A percentile compares a stretch with the other conserved stretches of the same genome.
phyloP scores from a whole-genome alignment of 164 flowering plant genomes.

The Magnolia officinalis region DNA sequence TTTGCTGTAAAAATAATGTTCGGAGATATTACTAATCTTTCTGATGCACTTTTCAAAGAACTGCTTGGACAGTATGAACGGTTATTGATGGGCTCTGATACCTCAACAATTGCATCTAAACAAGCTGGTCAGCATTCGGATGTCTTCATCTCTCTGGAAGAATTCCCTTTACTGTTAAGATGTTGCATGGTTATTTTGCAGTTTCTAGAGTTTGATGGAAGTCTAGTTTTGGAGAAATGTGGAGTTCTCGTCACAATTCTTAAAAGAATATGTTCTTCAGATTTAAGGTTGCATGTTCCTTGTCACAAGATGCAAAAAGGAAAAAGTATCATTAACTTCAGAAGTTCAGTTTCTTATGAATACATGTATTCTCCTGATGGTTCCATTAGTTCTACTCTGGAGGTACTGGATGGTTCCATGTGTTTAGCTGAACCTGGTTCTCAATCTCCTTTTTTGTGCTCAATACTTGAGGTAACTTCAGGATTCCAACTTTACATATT shows the following conservation, averaged over 20 bases:
- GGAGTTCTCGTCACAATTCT: slow-evolving; percentile 24
- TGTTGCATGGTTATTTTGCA: slow-evolving; percentile 47
- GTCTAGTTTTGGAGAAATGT: slow-evolving; percentile 32
- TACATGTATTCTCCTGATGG: slow-evolving; percentile 12
- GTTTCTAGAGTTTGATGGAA: slow-evolving; percentile 30
- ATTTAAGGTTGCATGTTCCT: slow-evolving; percentile 14
- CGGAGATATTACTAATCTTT: slow-evolving; percentile 25
- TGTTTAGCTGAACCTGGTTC: slow-evolving; percentile 26
- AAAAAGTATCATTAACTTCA: slow-evolving; percentile 17
- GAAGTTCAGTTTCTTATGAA: slow-evolving; percentile 28
- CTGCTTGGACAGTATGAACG: slow-evolving; percentile 28
- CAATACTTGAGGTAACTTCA: slow-evolving; percentile 57
- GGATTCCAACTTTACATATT: slow-evolving; percentile 7
- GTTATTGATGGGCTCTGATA: slow-evolving; percentile 11
- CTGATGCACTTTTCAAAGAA: slow-evolving; percentile 36
- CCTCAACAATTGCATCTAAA: slow-evolving; percentile 4
- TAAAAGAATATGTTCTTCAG: slow-evolving; percentile 21
- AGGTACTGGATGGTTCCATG: slow-evolving; percentile 36
- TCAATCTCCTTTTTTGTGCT: slow-evolving; percentile 20
- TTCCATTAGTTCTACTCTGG: slow-evolving; percentile 19
- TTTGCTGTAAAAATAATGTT: slow-evolving; percentile 12
- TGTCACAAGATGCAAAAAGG: slow-evolving; percentile 2
- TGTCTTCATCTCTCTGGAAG: slow-evolving; percentile 19
- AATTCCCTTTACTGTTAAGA: slow-evolving; percentile 42
- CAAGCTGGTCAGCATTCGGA: slow-evolving; percentile 2